These are phyloP conservation scores for Leccinum aurantiacum DNA, from an alignment of 768 basidiomycete genomes.

Conservation along the genomic window DNA sequence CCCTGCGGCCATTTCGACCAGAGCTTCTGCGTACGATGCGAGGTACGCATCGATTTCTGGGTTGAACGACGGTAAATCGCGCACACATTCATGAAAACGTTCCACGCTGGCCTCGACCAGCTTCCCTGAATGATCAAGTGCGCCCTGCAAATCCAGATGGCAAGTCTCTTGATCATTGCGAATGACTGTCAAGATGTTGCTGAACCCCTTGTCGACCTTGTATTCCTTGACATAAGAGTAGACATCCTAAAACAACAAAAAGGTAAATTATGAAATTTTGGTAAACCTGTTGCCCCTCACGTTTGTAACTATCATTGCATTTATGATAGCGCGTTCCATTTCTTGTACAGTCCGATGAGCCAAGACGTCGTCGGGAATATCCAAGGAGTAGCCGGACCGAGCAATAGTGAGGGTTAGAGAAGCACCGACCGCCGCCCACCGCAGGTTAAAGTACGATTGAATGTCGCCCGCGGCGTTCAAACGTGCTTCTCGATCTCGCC, in stretches of 20 bases:
- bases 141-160: not conserved
- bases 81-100: not conserved
- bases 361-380: not conserved
- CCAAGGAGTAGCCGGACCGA: not conserved
- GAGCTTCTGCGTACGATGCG: not conserved
- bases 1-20: not conserved
- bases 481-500: not conserved
- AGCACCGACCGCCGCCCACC: not conserved
- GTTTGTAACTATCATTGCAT: not conserved
- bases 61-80: not conserved
- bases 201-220: not conserved
- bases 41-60: not conserved
- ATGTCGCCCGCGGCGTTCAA: not conserved
- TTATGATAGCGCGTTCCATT: not conserved
- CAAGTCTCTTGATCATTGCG: not conserved
- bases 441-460: not conserved
- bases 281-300: not conserved
- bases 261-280: not conserved
- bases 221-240: not conserved
- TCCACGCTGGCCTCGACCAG: not conserved
- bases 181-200: not conserved
- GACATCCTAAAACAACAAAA: not conserved
- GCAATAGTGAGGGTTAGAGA: not conserved
- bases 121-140: not conserved
- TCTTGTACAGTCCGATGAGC: not conserved